Evolutionary conservation across 2,329 filamentous ascomycete genomes (phyloP).

Genomic region (Massarina eburnea): DNA sequence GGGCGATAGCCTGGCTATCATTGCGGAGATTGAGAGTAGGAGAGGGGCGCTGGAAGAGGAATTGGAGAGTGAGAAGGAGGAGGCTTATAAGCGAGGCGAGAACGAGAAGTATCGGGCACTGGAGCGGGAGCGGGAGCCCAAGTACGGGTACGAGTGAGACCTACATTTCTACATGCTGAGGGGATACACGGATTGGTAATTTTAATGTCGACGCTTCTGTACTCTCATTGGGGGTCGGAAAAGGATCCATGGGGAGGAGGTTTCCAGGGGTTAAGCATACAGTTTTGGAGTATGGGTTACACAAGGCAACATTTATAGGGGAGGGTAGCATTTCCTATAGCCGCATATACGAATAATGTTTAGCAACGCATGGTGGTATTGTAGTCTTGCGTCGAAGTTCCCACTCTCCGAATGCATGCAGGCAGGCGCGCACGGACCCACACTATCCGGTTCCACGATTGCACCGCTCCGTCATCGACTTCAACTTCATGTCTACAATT

Average conservation of each 20-base stretch:
- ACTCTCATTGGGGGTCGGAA: no score
- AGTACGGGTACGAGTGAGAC: background rate
- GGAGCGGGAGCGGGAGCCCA: slow-evolving; percentile 9
- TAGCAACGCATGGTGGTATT: background rate
- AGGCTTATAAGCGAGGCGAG: slow-evolving; percentile 14
- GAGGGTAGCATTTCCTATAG: background rate
- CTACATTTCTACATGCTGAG: no score
- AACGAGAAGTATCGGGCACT: slow-evolving; percentile 11
- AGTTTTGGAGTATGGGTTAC: background rate
- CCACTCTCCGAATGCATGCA: no score
- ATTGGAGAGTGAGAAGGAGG: slow-evolving; percentile 6
- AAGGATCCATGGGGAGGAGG: no score
- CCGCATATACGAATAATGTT: slow-evolving; percentile 1
- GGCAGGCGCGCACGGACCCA: background rate
- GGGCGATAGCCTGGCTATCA: slow-evolving; percentile 1
- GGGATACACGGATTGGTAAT: no score
- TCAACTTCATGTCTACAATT: background rate
- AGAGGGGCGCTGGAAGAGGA: slow-evolving; percentile 7
- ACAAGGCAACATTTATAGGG: background rate
- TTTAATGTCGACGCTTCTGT: no score
- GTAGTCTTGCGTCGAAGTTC: no score
- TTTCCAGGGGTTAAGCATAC: background rate
- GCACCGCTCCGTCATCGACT: background rate
- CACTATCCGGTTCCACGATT: background rate
- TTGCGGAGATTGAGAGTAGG: slow-evolving; percentile 8